Conservation (phyloP, 257 asterid species). For the Nicotiana noctiflora region DNA sequence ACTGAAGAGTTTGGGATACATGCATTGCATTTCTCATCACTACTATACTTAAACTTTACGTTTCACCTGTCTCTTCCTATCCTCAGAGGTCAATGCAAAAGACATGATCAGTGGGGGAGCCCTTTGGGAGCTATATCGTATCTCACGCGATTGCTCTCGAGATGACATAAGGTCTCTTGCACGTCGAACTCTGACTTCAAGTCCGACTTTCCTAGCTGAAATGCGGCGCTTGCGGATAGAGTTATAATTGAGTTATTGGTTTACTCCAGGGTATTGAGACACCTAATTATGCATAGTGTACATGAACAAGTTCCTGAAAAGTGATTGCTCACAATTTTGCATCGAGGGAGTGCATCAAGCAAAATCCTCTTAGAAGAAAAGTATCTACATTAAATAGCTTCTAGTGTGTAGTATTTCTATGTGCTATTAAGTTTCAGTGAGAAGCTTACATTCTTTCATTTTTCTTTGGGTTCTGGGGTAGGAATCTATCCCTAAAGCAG, state of each 20-base stretch:
- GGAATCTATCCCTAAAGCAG: neutral
- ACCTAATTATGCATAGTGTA: neutral
- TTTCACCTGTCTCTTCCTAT: conserved; percentile 3
- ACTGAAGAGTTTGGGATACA: neutral
- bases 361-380: neutral
- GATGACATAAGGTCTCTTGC: conserved; percentile 94
- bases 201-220: conserved; percentile 76
- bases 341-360: conserved; percentile 5
- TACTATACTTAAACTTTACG: neutral
- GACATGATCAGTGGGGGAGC: conserved; percentile 96
- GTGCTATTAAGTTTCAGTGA: neutral
- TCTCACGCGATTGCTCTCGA: conserved; percentile 94
- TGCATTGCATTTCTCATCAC: neutral
- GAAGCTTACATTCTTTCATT: conserved; percentile 4
- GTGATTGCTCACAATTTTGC: neutral
- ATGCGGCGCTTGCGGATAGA: conserved; percentile 81
- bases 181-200: conserved; percentile 77
- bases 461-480: neutral
- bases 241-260: conserved; percentile 28
- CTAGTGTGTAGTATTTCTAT: neutral
- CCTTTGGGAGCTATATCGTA: conserved; percentile 97
- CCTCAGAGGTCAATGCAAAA: conserved; percentile 76
- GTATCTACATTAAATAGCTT: neutral
- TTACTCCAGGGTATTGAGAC: neutral
- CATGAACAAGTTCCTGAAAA: neutral